Evolutionary conservation across 1,284 basidiomycete genomes (phyloP).

Genomic region (Apiotrichum porosum): DNA sequence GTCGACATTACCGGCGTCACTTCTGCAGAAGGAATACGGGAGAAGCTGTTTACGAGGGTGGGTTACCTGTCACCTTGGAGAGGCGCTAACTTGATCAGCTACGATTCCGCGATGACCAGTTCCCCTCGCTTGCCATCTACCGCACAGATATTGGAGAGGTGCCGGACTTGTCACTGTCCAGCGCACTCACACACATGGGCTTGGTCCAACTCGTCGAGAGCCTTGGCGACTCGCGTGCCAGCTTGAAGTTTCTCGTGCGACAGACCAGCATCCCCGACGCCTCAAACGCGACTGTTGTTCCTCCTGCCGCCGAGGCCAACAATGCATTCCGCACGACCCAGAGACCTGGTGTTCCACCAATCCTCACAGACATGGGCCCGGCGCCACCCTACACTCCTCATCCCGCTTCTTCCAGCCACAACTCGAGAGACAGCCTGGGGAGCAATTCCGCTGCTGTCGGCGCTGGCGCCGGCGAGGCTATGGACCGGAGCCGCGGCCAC

Average conservation of each 20-base stretch:
- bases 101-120: conserved; percentile 77
- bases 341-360: conserved; percentile 26
- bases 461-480: conserved; percentile 33
- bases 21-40: conserved; percentile 68
- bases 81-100: conserved; percentile 52
- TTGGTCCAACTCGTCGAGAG: conserved; percentile 67
- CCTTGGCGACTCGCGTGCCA: conserved; percentile 66
- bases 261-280: conserved; percentile 36
- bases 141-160: conserved; percentile 74
- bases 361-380: conserved; percentile 24
- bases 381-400: conserved; percentile 6
- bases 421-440: conserved; percentile 41
- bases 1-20: conserved; percentile 71
- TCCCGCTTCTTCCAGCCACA: conserved; percentile 19
- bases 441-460: too few species aligned
- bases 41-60: conserved; percentile 79
- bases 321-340: neutral
- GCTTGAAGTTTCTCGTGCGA: conserved; percentile 70
- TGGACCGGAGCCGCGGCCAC: conserved; percentile 17
- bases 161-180: conserved; percentile 66
- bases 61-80: conserved; percentile 20
- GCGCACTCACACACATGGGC: conserved; percentile 62
- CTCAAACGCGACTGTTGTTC: conserved; percentile 35
- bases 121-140: conserved; percentile 70
- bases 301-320: conserved; percentile 23